Base-by-base conservation (phyloP, 495 filamentous ascomycete species). In the Penicillium cataractarum region DNA sequence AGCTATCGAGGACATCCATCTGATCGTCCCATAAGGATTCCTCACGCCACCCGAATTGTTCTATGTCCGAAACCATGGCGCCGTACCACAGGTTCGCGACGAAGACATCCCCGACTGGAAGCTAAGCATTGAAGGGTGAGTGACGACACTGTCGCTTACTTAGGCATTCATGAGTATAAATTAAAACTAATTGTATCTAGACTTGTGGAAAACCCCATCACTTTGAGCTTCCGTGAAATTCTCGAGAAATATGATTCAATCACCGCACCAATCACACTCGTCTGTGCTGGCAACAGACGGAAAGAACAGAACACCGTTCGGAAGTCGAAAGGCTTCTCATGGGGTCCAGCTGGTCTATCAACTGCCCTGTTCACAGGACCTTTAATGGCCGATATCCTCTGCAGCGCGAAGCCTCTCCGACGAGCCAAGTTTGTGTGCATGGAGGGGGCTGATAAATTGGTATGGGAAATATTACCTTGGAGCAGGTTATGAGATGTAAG, bases 301-400 rank as follows among this genome's bases (percentile, higher is more conserved):
- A 98, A 98, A 76, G 94, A 98, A 72, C 94, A 98, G 68, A 98
- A 98, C 63, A 80, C 89, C 32, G 91, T 97, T 2, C 82, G 92
- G 29, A 98, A 98, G 72, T 90, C 91, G 3, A 97, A 97, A 69
- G 94, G 94, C 0, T 98, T 98, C 78, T 97, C 93, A 55, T 98
- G 94, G 94, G 94, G 94, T 40, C 83, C 94, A 0, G 93, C 92
- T 7, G 94, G 93, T 26, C 71, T 97, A 5, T 97, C 93, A 0
- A 98, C 93, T 0, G 90, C 93, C 0, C 78, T 98, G 1, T 98
- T 91, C 81, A 98, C 94, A 0, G 94, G 94, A 6, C 90, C 93
- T 0, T 71, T 87, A 42, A 86, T 98, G 70, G 79, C 82, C 0
- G 91, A 96, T 56, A 71, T 98, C 7, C 73, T 98, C 7, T 80